These are phyloP conservation scores for Gnomoniopsis smithogilvyi DNA, from an alignment of 2,329 filamentous ascomycete genomes.

Conservation along the genomic window DNA sequence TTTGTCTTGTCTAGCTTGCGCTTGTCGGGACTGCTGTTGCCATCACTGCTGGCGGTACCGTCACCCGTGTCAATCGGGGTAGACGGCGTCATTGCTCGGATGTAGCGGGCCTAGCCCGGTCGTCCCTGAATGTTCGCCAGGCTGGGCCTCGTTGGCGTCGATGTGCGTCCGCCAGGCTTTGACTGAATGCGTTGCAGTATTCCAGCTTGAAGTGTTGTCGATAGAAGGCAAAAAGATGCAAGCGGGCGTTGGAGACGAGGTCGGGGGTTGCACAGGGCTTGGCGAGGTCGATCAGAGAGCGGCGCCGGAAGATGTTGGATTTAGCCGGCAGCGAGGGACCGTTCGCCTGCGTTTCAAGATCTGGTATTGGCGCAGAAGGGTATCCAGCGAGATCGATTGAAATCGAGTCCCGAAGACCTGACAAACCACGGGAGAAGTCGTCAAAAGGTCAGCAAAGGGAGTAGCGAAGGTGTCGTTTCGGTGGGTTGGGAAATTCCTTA, in stretches of 20 bases:
- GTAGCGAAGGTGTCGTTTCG: background rate
- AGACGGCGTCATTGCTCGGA: constrained; percentile 31
- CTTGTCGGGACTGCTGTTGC: constrained; percentile 28
- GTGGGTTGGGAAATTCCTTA: background rate
- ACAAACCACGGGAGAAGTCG: background rate
- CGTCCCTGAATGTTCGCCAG: constrained; percentile 39
- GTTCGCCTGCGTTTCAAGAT: background rate
- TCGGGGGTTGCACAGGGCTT: background rate
- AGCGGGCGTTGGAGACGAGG: background rate
- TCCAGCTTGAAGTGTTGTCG: background rate
- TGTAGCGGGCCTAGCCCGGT: constrained; percentile 41
- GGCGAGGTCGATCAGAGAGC: background rate
- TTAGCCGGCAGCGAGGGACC: background rate
- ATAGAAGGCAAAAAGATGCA: background rate
- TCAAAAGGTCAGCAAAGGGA: background rate
- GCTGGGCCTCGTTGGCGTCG: constrained; percentile 31
- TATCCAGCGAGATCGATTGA: background rate
- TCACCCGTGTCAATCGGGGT: constrained; percentile 13
- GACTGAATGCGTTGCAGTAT: background rate
- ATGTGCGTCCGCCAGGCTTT: constrained; percentile 19
- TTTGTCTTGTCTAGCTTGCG: constrained; percentile 59
- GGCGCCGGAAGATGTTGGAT: background rate
- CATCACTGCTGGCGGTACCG: constrained; percentile 10
- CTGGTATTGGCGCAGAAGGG: background rate
- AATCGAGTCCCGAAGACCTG: background rate